Percentiles rank a stretch among this genome's conserved stretches.
These are phyloP conservation scores for Ascochyta pisi DNA, from an alignment of 2,329 filamentous ascomycete species.

Conservation along the genomic window DNA sequence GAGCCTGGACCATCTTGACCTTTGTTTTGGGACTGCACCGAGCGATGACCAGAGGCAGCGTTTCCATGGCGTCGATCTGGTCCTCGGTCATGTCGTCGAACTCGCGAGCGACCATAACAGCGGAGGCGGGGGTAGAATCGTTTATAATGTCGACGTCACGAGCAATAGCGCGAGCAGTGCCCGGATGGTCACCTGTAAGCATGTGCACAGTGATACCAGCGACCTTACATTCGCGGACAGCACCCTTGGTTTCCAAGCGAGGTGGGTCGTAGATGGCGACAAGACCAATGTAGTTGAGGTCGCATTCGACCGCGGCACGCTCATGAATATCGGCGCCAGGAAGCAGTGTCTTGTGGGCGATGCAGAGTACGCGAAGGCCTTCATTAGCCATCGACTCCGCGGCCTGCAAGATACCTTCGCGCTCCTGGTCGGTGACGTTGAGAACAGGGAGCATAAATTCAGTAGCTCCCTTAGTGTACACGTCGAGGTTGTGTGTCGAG, in stretches of 20 bases:
- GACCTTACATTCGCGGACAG: constrained; percentile 54
- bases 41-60: constrained; percentile 54
- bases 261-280: constrained; percentile 88
- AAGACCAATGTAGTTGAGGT: constrained; percentile 78
- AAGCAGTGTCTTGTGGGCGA: constrained; percentile 45
- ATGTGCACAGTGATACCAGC: constrained; percentile 59
- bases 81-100: constrained; percentile 55
- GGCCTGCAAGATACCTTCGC: constrained; percentile 33
- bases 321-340: constrained; percentile 38
- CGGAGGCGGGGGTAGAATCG: constrained; percentile 31
- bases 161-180: constrained; percentile 57
- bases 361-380: constrained; percentile 49
- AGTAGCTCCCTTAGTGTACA: constrained; percentile 50
- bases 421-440: constrained; percentile 40
- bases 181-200: constrained; percentile 57
- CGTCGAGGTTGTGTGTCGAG: constrained; percentile 37
- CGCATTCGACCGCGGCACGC: constrained; percentile 69
- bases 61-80: constrained; percentile 51
- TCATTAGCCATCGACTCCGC: constrained; percentile 49
- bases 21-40: constrained; percentile 57
- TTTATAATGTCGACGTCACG: constrained; percentile 54
- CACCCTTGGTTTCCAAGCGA: constrained; percentile 75
- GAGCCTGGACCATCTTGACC: constrained; percentile 55
- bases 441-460: constrained; percentile 47
- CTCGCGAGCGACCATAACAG: constrained; percentile 53